Conservation (phyloP, 805 yeast species). For the Teunomyces atbi region DNA sequence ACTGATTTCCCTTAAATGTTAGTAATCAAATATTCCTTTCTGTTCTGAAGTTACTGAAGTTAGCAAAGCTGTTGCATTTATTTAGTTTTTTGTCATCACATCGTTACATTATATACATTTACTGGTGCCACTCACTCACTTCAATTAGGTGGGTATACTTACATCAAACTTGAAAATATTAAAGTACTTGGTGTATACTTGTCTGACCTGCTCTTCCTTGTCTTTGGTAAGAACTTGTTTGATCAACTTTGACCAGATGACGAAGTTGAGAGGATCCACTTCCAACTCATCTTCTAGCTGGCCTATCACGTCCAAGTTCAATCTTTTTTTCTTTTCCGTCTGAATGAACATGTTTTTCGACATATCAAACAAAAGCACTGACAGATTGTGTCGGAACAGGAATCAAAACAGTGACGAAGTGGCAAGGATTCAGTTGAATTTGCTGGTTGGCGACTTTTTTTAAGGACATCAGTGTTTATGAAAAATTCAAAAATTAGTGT, state of each 20-base stretch:
- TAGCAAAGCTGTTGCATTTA: constrained; percentile 2
- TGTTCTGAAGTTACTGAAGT: background rate
- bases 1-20: constrained; percentile 43
- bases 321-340: constrained; percentile 17
- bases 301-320: constrained; percentile 52
- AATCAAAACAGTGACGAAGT: background rate
- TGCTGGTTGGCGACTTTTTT: constrained; percentile 4
- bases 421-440: background rate
- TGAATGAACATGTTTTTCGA: constrained; percentile 9
- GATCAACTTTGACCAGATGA: constrained; percentile 57
- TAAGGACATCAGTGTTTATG: background rate
- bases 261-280: constrained; percentile 51
- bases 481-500: background rate
- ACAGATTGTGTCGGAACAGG: background rate
- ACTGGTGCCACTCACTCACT: background rate
- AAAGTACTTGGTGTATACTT: constrained; percentile 59
- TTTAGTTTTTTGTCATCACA: background rate
- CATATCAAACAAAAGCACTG: background rate
- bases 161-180: constrained; percentile 63
- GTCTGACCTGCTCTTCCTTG: constrained; percentile 57
- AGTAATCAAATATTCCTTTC: constrained; percentile 13
- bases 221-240: constrained; percentile 50
- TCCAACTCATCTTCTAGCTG: constrained; percentile 55
- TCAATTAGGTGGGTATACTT: constrained; percentile 11
- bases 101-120: constrained; percentile 1